Evolutionary conservation across 192 early-diverging fungal species (phyloP).

Genomic region (Entomortierella beljakovae): DNA sequence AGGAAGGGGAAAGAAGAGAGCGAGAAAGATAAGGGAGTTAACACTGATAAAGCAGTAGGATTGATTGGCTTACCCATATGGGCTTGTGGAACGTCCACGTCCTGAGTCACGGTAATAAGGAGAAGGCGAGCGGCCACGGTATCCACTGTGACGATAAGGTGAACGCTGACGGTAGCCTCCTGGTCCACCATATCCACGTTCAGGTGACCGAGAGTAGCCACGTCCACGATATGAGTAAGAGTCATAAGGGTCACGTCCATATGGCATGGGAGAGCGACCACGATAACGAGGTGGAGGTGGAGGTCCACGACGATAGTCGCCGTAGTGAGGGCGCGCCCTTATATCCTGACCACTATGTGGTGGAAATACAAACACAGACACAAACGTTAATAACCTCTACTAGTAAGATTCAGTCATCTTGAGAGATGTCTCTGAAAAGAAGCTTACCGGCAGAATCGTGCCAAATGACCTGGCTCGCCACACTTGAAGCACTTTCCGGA

Average conservation of each 20-base stretch:
- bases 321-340: conserved; percentile 27
- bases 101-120: conserved; percentile 45
- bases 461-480: conserved; percentile 63
- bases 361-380: conserved; percentile 4
- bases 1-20: background rate
- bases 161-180: conserved; percentile 45
- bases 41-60: background rate
- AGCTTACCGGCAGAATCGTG: conserved; percentile 60
- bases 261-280: conserved; percentile 51
- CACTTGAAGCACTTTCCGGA: conserved; percentile 68
- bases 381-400: too few relatives aligned
- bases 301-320: conserved; percentile 58
- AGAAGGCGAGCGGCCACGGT: conserved; percentile 54
- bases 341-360: conserved; percentile 24
- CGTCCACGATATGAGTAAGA: conserved; percentile 49
- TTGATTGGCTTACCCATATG: conserved; percentile 47
- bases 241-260: conserved; percentile 52
- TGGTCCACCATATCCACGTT: conserved; percentile 54
- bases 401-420: too few relatives aligned
- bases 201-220: conserved; percentile 58
- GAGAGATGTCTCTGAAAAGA: too few relatives aligned
- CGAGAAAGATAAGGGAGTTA: background rate
- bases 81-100: conserved; percentile 55
- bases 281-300: conserved; percentile 48
- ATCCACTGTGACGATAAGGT: conserved; percentile 46